phyloP scores from a whole-genome alignment of 129 eudicot species.

The Pseudognaphalium luteoalbum region DNA sequence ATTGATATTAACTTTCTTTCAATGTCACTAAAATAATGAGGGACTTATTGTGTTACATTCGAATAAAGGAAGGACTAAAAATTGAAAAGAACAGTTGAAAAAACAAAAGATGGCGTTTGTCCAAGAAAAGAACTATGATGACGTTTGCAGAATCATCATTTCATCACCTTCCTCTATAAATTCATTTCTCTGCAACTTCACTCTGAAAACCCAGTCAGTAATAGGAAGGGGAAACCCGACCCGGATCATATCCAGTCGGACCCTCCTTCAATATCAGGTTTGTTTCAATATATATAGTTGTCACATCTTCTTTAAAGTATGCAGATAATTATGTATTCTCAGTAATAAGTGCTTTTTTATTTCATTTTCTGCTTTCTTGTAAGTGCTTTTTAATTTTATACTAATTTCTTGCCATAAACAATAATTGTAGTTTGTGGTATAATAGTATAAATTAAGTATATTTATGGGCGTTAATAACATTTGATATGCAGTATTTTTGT shows the following conservation, averaged over 20 bases:
- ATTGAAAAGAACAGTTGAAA: slow-evolving; percentile 26
- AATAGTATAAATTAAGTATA: neutral
- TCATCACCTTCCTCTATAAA: slow-evolving; percentile 29
- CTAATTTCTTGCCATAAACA: neutral
- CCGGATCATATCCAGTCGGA: slow-evolving; percentile 26
- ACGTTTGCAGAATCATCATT: slow-evolving; percentile 23
- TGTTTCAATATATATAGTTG: neutral
- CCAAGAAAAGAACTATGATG: neutral
- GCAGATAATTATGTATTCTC: slow-evolving; percentile 4
- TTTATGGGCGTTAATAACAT: slow-evolving; percentile 20
- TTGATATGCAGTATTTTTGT: slow-evolving; percentile 28
- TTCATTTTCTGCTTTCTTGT: neutral
- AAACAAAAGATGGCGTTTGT: slow-evolving; percentile 7
- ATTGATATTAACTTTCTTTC: neutral
- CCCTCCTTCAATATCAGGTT: slow-evolving; percentile 29
- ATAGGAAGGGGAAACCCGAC: neutral
- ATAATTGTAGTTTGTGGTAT: neutral
- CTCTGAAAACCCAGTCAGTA: neutral
- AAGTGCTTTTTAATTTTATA: too few relatives aligned
- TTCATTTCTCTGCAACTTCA: slow-evolving; percentile 13
- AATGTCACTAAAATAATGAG: neutral
- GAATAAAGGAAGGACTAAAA: slow-evolving; percentile 9
- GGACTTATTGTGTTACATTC: slow-evolving; percentile 12
- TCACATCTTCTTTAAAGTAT: neutral
- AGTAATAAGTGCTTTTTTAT: neutral